Base-by-base conservation (phyloP, 176 grass and related monocot species). In the Bolboschoenus planiculmis region DNA sequence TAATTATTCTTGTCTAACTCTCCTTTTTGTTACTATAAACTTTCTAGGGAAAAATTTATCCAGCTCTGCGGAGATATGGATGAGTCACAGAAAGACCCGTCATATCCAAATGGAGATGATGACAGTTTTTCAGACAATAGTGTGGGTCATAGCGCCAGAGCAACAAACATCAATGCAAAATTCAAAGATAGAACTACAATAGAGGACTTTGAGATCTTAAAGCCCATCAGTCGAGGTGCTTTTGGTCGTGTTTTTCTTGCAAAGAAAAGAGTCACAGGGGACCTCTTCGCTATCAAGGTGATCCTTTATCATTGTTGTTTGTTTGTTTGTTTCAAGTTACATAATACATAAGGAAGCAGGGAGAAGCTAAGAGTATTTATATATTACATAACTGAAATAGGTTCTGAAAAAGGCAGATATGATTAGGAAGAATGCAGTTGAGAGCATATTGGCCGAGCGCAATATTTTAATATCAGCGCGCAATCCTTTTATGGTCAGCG, bases 141-240 rank as follows among this genome's bases (percentile, higher is more conserved):
- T 70, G 81, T 70, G 27, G 63, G 78, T n/a, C 18, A 20, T 74
- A 97, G 84, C 54, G 86, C 93, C 14, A 70, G 88, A 85, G 57
- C 88, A 53, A 91, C 82, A 85, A 83, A 82, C 63, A 76, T 98
- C 40, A 87, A 87, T 43, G 78, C 82, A 34, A 87, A 85, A 56
- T 76, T 95, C 58, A 98, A 95, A 84, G 96, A 98, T 53, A 87
- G 92, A 60, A 98, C 96, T 1, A 95, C 87, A 13, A 98, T 98
- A 46, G 96, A 98, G 86, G 96, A 98, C 86, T 98, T 98, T 80
- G 96, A 98, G 90, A 98, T 98, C 44, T 89, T 98, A 85, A 98
- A 98, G 85, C 96, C 92, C 42, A 95, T 95, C 61, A 95, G 96
- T 53, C 30, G 96, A 44, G 96, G 92, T 29, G 87, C 96, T 53